Conservation (phyloP, 106 monocot genomes). For the Acorus gramineus region DNA sequence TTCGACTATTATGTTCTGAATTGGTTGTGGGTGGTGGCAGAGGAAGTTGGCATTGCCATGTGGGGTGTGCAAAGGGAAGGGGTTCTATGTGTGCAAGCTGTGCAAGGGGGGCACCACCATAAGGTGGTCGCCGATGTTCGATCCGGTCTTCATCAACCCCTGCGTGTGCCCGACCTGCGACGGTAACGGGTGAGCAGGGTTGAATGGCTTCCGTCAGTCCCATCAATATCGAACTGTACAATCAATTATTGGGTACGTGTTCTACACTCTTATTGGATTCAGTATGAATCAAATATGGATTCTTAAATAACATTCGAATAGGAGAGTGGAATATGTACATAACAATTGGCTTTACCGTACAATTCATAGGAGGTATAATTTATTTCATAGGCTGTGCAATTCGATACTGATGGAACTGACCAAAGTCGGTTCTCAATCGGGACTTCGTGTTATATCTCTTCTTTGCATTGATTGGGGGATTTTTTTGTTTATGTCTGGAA, state of each 20-base stretch:
- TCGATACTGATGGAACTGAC: no score
- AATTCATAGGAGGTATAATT: no score
- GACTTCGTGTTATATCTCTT: background rate
- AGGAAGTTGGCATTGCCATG: constrained; percentile 46
- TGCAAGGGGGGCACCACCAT: constrained; percentile 69
- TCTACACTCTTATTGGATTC: background rate
- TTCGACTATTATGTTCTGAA: constrained; percentile 1
- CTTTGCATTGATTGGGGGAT: background rate
- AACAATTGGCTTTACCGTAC: no score
- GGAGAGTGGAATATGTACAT: no score
- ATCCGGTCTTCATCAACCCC: constrained; percentile 78
- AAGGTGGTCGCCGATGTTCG: constrained; percentile 79
- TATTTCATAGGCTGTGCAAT: no score
- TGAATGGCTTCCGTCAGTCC: background rate
- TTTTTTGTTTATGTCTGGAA: background rate
- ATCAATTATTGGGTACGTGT: background rate
- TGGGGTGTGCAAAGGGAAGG: constrained; percentile 56
- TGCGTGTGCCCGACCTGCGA: constrained; percentile 94
- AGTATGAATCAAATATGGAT: no score
- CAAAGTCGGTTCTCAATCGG: background rate
- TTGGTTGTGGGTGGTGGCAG: constrained; percentile 17
- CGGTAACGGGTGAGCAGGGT: constrained; percentile 44
- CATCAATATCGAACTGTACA: background rate
- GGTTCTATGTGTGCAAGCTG: constrained; percentile 71
- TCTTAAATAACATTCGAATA: no score